Conservation (phyloP, 345 rosid genomes). For the Corchorus capsularis region DNA sequence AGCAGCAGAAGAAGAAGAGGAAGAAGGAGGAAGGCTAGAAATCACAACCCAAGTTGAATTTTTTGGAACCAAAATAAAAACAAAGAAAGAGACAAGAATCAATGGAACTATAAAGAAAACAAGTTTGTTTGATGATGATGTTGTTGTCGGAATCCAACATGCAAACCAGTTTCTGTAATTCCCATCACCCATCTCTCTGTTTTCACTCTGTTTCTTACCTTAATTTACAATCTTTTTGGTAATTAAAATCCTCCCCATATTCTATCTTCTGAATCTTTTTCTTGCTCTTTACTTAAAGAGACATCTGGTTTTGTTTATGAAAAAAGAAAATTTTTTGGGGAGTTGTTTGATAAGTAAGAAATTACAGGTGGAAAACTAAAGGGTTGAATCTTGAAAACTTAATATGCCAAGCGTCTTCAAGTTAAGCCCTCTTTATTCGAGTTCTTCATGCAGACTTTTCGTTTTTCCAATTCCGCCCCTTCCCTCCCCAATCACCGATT, state of each 20-base stretch:
- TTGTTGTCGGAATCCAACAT: neutral
- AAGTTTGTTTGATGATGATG: constrained; percentile 5
- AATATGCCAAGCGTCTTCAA: constrained; percentile 40
- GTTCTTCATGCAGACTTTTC: constrained; percentile 42
- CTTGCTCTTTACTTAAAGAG: neutral
- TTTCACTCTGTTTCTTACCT: neutral
- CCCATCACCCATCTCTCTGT: constrained; percentile 3
- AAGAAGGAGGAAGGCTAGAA: constrained; percentile 4
- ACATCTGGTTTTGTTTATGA: neutral
- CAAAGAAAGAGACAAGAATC: constrained; percentile 7
- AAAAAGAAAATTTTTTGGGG: neutral
- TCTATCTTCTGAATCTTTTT: neutral
- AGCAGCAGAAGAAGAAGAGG: neutral
- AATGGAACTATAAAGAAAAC: constrained; percentile 9
- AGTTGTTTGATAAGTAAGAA: constrained; percentile 1
- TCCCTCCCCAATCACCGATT: constrained; percentile 23
- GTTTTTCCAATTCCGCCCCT: constrained; percentile 31
- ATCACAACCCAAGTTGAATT: constrained; percentile 16
- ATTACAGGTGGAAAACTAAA: constrained; percentile 20
- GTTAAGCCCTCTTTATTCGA: constrained; percentile 3
- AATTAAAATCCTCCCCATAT: neutral
- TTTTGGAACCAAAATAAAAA: constrained; percentile 13
- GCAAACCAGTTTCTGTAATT: constrained; percentile 7
- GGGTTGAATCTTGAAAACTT: constrained; percentile 6
- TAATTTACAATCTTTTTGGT: neutral